A percentile compares a stretch with the other conserved stretches of the same genome.
Conservation (phyloP, 1,139 yeast genomes). For the Debaryomyces robertsiae region DNA sequence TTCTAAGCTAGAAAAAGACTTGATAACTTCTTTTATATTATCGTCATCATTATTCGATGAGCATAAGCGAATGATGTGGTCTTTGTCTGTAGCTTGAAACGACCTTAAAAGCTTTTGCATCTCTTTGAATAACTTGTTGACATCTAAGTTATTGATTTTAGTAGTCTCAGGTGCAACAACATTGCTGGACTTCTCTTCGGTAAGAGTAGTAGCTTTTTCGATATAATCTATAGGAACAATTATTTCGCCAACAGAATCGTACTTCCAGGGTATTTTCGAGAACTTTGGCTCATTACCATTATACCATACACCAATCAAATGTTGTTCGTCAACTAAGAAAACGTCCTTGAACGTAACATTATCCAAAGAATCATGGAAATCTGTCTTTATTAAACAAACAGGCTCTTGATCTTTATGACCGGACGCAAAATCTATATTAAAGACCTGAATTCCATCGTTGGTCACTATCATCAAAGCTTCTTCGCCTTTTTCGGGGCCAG, state of each 20-base stretch:
- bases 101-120: conserved; percentile 20
- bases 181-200: conserved; percentile 8
- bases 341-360: conserved; percentile 18
- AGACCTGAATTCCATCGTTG: conserved; percentile 21
- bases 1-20: conserved; percentile 22
- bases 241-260: conserved; percentile 19
- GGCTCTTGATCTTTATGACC: conserved; percentile 10
- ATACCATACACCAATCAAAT: conserved; percentile 37
- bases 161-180: conserved; percentile 13
- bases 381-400: conserved; percentile 16
- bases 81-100: conserved; percentile 11
- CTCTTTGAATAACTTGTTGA: conserved; percentile 26
- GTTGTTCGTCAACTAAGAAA: conserved; percentile 9
- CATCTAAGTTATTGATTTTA: conserved; percentile 23
- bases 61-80: conserved; percentile 31
- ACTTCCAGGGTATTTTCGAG: conserved; percentile 22
- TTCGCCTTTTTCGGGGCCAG: conserved; percentile 6
- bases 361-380: conserved; percentile 11
- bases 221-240: conserved; percentile 20
- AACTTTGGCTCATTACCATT: conserved; percentile 35
- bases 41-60: conserved; percentile 35
- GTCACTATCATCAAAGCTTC: conserved; percentile 21
- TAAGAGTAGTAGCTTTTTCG: conserved; percentile 12
- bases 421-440: conserved; percentile 14
- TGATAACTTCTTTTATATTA: conserved; percentile 39